These are phyloP conservation scores for Pythium pyrilobum DNA, from an alignment of 352 stramenopile genomes.

Conservation along the genomic window DNA sequence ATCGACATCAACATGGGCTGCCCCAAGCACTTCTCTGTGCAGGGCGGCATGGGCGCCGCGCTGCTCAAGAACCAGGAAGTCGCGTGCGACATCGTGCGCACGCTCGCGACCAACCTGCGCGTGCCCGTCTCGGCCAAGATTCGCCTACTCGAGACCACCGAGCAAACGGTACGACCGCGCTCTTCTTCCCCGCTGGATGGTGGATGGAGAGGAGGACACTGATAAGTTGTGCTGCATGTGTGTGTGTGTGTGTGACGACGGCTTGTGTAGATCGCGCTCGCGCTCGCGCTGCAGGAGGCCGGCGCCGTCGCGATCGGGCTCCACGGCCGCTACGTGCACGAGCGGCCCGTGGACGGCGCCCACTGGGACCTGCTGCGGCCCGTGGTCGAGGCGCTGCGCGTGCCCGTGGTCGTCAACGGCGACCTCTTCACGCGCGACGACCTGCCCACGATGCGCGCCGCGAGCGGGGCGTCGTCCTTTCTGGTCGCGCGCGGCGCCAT, in stretches of 20 bases:
- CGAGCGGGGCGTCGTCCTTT: conserved; percentile 67
- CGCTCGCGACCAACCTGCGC: conserved; percentile 66
- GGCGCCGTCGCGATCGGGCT: conserved; percentile 66
- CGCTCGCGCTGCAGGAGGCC: conserved; percentile 53
- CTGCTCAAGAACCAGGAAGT: conserved; percentile 86
- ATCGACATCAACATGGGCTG: conserved; percentile 96
- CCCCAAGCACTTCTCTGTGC: conserved; percentile 91
- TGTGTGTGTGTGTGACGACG: not conserved
- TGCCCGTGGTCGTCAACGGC: conserved; percentile 87
- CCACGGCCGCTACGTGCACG: conserved; percentile 58
- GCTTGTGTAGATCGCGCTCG: conserved; percentile 54
- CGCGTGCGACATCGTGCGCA: conserved; percentile 85
- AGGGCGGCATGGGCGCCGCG: conserved; percentile 90
- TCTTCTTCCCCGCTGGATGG: no score
- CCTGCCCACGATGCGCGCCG: conserved; percentile 48
- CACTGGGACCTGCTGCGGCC: conserved; percentile 69
- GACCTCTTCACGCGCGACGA: conserved; percentile 80
- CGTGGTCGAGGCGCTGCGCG: conserved; percentile 60
- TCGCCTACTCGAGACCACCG: conserved; percentile 55
- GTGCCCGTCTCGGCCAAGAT: conserved; percentile 89
- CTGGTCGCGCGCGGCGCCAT: conserved; percentile 81
- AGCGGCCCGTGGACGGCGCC: conserved; percentile 58
- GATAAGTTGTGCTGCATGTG: not conserved
- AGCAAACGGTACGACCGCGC: conserved; percentile 51
- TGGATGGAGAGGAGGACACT: not conserved